These are phyloP conservation scores for Sordariomycetes sp. DNA, from an alignment of 2,329 filamentous ascomycete genomes.

Conservation along the genomic window DNA sequence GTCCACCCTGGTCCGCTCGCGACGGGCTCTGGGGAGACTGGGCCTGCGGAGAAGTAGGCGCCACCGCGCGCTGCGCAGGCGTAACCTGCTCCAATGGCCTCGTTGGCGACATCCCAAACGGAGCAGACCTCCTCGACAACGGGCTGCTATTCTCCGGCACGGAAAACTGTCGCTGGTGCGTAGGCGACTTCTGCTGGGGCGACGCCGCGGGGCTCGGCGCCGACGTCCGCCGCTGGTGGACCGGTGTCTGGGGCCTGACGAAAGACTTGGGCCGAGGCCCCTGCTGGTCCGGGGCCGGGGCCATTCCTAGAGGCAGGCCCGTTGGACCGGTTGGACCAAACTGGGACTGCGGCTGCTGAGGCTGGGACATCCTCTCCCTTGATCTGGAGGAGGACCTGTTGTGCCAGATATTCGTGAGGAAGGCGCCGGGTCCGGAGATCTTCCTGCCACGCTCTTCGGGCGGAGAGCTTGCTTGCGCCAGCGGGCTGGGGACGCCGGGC, in stretches of 20 bases:
- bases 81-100: neutral
- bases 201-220: neutral
- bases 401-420: constrained; percentile 13
- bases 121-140: neutral
- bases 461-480: neutral
- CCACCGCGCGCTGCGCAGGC: neutral
- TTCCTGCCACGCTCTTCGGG: constrained; percentile 12
- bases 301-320: neutral
- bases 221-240: neutral
- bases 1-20: neutral
- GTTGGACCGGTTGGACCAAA: neutral
- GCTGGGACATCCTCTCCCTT: constrained; percentile 7
- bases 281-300: neutral
- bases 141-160: neutral
- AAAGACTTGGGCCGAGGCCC: neutral
- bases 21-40: neutral
- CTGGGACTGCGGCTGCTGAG: neutral
- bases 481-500: constrained; percentile 1
- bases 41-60: neutral
- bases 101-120: neutral
- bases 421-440: constrained; percentile 11
- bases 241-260: neutral
- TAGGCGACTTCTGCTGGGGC: neutral
- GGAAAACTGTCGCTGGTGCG: neutral
- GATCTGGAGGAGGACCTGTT: constrained; percentile 11